These are phyloP conservation scores for Blastobotrys mokoenaii DNA, from an alignment of 805 yeast species.

Conservation along the genomic window DNA sequence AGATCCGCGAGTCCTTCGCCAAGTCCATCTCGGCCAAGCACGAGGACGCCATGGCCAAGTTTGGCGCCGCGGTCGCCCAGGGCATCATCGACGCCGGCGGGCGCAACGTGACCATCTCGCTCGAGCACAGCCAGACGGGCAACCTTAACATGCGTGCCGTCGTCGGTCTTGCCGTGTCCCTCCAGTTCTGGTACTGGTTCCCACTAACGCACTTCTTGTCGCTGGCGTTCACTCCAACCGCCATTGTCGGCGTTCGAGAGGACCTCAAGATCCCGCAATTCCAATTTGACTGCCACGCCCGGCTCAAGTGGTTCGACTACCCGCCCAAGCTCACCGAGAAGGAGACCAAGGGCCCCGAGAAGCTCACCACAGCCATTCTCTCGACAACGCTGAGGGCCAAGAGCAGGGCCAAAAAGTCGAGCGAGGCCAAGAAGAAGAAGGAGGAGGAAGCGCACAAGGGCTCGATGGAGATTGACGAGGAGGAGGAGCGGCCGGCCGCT, in stretches of 20 bases:
- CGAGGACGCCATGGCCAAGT: constrained; percentile 94
- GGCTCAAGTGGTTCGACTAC: constrained; percentile 71
- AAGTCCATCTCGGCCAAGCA: constrained; percentile 77
- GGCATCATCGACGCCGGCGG: constrained; percentile 99
- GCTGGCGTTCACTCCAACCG: constrained; percentile 86
- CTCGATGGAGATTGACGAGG: constrained; percentile 30
- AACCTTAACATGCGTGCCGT: constrained; percentile 85
- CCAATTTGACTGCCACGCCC: constrained; percentile 70
- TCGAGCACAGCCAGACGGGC: constrained; percentile 79
- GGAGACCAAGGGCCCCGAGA: constrained; percentile 76
- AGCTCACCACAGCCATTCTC: constrained; percentile 83
- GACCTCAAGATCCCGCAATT: constrained; percentile 84
- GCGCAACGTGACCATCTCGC: constrained; percentile 86
- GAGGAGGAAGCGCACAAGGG: constrained; percentile 36
- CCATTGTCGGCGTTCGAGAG: constrained; percentile 75
- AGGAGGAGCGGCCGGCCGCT: constrained; percentile 12
- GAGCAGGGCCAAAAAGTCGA: constrained; percentile 72
- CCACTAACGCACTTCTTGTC: constrained; percentile 91
- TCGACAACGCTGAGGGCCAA: constrained; percentile 93
- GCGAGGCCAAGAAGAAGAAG: constrained; percentile 44
- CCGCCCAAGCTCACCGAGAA: constrained; percentile 82
- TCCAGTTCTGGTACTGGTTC: constrained; percentile 98
- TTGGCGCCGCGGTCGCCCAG: constrained; percentile 94
- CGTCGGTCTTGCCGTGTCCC: constrained; percentile 82
- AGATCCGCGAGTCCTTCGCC: constrained; percentile 64